Conservation (phyloP, 2,329 filamentous ascomycete species). For the Parafenestella ontariensis region DNA sequence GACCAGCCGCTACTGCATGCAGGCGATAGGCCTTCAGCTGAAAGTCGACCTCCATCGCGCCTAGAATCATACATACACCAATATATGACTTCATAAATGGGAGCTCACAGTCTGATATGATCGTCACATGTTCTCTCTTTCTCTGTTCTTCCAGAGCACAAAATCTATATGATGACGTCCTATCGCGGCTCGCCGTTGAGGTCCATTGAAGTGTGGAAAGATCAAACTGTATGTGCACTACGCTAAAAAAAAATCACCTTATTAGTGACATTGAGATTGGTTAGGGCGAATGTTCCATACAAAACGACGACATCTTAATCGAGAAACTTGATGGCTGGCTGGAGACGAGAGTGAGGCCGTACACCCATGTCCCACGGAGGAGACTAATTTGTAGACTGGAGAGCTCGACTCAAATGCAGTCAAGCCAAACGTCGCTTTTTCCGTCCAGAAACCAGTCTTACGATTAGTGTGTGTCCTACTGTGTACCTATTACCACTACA, state of each 20-base stretch:
- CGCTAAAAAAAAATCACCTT: neutral
- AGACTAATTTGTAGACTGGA: neutral
- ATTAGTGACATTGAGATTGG: neutral
- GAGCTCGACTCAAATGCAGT: neutral
- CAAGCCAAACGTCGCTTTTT: too few relatives aligned
- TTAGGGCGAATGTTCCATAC: neutral
- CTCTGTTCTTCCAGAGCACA: too few relatives aligned
- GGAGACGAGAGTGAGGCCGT: neutral
- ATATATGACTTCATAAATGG: neutral
- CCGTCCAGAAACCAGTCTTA: neutral
- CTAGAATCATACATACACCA: neutral
- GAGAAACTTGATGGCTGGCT: neutral
- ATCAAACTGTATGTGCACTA: neutral
- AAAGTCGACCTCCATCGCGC: neutral
- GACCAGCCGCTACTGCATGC: neutral
- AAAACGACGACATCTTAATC: neutral
- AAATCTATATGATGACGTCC: neutral
- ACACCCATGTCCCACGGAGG: neutral
- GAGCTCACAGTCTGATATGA: neutral
- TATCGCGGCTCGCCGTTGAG: conserved; percentile 1
- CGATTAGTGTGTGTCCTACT: neutral
- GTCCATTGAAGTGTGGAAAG: neutral
- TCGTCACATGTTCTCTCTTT: neutral
- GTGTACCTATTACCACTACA: neutral
- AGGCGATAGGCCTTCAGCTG: neutral